Percentiles rank a stretch among this genome's conserved stretches.
Evolutionary conservation across 2,329 filamentous ascomycete species (phyloP).

Genomic region (Alternaria alternata): DNA sequence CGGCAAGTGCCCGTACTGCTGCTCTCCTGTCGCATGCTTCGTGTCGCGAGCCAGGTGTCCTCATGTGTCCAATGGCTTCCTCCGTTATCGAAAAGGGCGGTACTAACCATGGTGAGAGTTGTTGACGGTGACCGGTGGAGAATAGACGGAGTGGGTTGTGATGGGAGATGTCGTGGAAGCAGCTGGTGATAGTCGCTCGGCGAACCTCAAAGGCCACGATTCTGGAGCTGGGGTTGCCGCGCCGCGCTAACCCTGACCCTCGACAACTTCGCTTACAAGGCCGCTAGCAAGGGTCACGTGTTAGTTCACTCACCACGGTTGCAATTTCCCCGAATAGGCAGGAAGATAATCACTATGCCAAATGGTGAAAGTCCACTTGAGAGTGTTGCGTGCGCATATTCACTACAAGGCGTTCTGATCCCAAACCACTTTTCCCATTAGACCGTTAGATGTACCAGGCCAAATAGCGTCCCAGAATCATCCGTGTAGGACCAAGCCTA

Average conservation of each 20-base stretch:
- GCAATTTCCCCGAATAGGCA: slow-evolving; percentile 6
- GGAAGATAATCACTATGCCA: neutral
- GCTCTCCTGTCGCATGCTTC: slow-evolving; percentile 14
- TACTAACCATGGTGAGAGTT: slow-evolving; percentile 32
- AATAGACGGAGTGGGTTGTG: slow-evolving; percentile 8
- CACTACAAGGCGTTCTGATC: neutral
- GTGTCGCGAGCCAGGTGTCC: slow-evolving; percentile 1
- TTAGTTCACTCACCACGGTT: slow-evolving; percentile 7
- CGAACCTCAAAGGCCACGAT: slow-evolving; percentile 43
- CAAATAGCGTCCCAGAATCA: slow-evolving; percentile 32
- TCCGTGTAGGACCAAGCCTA: slow-evolving; percentile 27
- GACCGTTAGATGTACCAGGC: slow-evolving; percentile 31
- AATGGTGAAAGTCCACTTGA: neutral
- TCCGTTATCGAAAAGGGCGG: neutral
- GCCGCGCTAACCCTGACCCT: slow-evolving; percentile 29
- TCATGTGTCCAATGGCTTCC: slow-evolving; percentile 14
- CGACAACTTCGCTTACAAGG: slow-evolving; percentile 17
- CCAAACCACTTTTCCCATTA: slow-evolving; percentile 43
- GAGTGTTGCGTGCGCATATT: neutral
- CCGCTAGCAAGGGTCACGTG: slow-evolving; percentile 34
- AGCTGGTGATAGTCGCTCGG: slow-evolving; percentile 23
- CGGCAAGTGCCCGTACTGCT: neutral
- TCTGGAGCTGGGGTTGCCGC: slow-evolving; percentile 38
- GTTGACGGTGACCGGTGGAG: slow-evolving; percentile 10
- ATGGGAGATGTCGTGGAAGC: slow-evolving; percentile 20